phyloP scores from a whole-genome alignment of 176 grass and related monocot species.

The Oryza meyeriana region DNA sequence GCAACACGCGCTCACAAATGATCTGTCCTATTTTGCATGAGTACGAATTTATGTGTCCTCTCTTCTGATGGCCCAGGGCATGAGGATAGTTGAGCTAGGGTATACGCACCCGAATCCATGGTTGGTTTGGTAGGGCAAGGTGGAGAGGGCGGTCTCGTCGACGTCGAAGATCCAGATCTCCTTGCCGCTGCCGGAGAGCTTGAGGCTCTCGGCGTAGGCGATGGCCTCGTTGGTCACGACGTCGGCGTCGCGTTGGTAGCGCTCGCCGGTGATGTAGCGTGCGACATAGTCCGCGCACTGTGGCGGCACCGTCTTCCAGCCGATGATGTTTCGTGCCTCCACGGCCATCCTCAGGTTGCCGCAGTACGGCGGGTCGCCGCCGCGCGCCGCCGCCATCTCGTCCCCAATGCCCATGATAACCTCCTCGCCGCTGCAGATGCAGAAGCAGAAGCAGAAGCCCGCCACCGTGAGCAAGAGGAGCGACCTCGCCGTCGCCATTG shows the following conservation, averaged over 20 bases:
- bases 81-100: too few species aligned
- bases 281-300: slow-evolving; percentile 37
- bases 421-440: neutral
- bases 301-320: slow-evolving; percentile 42
- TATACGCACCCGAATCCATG: neutral
- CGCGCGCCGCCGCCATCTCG: too few species aligned
- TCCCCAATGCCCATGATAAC: too few species aligned
- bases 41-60: too few species aligned
- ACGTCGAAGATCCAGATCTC: slow-evolving; percentile 65
- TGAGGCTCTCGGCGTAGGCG: slow-evolving; percentile 35
- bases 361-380: slow-evolving; percentile 6
- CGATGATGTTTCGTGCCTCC: slow-evolving; percentile 45
- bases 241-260: slow-evolving; percentile 41
- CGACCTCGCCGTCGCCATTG: neutral
- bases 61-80: too few species aligned
- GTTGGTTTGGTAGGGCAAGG: neutral
- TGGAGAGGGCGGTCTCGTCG: slow-evolving; percentile 50
- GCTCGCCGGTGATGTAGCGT: slow-evolving; percentile 47
- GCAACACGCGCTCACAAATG: too few species aligned
- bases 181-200: slow-evolving; percentile 40
- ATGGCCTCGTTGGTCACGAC: slow-evolving; percentile 41
- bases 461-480: neutral
- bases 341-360: slow-evolving; percentile 46
- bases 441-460: neutral
- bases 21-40: too few species aligned